Evolutionary conservation across 176 grass and related monocot genomes (phyloP), one percentile per base, ranked within the genome.

Genomic region (Aegilops bicornis): DNA sequence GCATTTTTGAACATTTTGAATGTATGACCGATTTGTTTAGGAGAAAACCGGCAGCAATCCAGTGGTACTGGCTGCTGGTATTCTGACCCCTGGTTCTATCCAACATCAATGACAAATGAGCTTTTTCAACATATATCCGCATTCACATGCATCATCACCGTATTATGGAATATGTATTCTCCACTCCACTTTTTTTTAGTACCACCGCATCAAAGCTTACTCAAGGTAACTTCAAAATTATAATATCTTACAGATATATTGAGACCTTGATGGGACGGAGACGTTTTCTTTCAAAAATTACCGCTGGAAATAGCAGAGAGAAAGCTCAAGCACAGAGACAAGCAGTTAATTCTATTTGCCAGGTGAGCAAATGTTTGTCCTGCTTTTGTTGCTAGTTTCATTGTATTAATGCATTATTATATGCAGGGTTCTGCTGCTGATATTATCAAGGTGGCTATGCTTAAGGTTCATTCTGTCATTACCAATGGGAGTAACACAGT

Each of bases 321-420:
- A 98, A 96, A 80, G 91, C 96, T 82, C 94, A 98, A 89, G 96
- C 96, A 91, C 96, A 98, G 76, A 98, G 96, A 86, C 93, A 96
- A 87, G 90, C 96, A 76, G 90, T 98, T 29, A 98, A 98, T 87
- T 98, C 96, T 84, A 98, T 98, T 84, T 98, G 96, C 79, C 93
- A 98, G 90, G 96, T 96, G 90, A 89, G 31, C 25, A 30, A 47
- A 25, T 73, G 54, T 74, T 25, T 47, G 6, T 84, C 43, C 80
- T 73, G 27, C 19, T 66, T 87, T 29, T 79, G 7, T 24, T 82
- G 16, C 17, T 36, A 64, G 58, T 19, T 91, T 62, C 58, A 86
- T 71, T 69, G 30, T 75, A 30, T 71, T 86, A 54, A 84, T 29
- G 10, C 23, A 15, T 37, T 75, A 27, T 43, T 77, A 20, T 63